Base-by-base conservation (phyloP, 345 rosid species). In the Eucalyptus microcorys region DNA sequence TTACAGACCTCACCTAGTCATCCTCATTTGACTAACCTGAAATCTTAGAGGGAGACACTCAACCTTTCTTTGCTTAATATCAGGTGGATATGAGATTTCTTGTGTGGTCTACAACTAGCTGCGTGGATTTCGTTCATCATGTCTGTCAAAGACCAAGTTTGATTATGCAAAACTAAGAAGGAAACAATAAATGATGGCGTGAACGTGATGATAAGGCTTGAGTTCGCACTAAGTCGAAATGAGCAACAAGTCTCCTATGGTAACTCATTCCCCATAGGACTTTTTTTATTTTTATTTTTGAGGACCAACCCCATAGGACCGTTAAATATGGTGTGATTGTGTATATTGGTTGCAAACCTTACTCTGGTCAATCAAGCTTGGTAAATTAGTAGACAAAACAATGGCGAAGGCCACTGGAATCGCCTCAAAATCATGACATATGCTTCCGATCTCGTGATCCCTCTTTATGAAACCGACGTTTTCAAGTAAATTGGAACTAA, bases 141-240 rank as follows among this genome's bases (percentile, higher is more conserved):
- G 61, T 55, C 14, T 55, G 61, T 55, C 30, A 9, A 1, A 55
- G 61, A 55, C 30, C 30, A 55, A 24, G 61, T 55, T 24, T 55
- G 61, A 24, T 55, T 55, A 55, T 24, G 61, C 2, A 10, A 24
- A 55, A 24, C 30, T 55, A 55, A 55, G 24, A 55, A 22, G 30
- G 61, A 55, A 55, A 55, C 0, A 0, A 1, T 55, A 55, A 24
- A 22, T 55, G 61, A 55, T 55, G 61, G 61, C 14, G 14, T 24
- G 61, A 55, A 55, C 0, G 2, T 24, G 61, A 55, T 55, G 30
- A 52, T 21, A 24, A 55, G 30, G 30, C 0, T 55, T 0, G 3
- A 0, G 61, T 55, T 55, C 6, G 6, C 61, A 55, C 30, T 10
- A 0, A 24, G 13, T 55, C 30, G 2, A 55, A 24, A 24, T 24